These are phyloP conservation scores for Mycena vulgaris DNA, from an alignment of 768 basidiomycete genomes.

Conservation along the genomic window DNA sequence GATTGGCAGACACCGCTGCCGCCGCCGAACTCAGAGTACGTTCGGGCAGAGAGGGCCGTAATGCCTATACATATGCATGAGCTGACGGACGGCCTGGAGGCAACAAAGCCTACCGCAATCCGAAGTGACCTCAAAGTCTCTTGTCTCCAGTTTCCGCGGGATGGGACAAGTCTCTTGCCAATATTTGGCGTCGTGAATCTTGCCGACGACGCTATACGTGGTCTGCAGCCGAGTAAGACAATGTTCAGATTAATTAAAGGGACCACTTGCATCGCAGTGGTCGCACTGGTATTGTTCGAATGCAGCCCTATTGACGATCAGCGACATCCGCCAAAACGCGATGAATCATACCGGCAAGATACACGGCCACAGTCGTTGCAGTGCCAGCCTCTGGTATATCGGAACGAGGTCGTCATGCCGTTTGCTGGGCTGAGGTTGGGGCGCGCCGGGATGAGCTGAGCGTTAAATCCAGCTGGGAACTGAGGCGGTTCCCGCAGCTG, in stretches of 20 bases:
- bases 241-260: background rate
- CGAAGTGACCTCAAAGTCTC: too few species aligned
- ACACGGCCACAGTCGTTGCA: slow-evolving; percentile 14
- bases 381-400: slow-evolving; percentile 7
- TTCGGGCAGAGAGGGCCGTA: too few species aligned
- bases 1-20: background rate
- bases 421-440: background rate
- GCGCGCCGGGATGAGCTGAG: background rate
- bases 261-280: background rate
- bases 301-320: background rate
- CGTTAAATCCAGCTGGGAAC: background rate
- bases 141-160: too few species aligned
- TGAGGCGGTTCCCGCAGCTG: background rate
- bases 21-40: too few species aligned
- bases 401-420: background rate
- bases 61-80: too few species aligned
- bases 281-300: slow-evolving; percentile 8
- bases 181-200: too few species aligned
- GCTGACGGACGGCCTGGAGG: too few species aligned
- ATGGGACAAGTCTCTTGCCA: too few species aligned
- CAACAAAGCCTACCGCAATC: too few species aligned
- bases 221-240: background rate
- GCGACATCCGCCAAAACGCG: background rate
- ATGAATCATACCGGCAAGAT: slow-evolving; percentile 12
- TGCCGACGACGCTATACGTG: background rate